phyloP scores from a whole-genome alignment of 495 filamentous ascomycete genomes.

The Bryoglossum gracile region DNA sequence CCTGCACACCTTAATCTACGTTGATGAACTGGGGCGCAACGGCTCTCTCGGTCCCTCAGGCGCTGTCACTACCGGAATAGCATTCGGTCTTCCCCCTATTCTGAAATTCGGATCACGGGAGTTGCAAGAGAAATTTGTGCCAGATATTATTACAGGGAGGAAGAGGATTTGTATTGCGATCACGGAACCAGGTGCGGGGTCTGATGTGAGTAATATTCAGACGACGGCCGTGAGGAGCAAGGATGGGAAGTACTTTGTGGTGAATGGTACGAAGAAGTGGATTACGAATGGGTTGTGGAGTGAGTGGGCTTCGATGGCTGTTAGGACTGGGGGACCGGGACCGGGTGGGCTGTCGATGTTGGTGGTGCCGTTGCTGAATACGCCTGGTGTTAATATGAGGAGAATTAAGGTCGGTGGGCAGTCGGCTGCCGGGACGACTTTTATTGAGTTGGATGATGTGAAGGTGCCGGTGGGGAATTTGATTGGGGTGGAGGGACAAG shows the following conservation, averaged over 20 bases:
- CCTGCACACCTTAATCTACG: slow-evolving; percentile 60
- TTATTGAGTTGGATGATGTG: slow-evolving; percentile 64
- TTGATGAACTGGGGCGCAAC: slow-evolving; percentile 60
- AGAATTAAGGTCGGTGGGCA: slow-evolving; percentile 55
- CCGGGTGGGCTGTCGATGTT: slow-evolving; percentile 55
- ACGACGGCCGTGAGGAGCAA: slow-evolving; percentile 57
- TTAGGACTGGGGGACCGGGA: slow-evolving; percentile 65
- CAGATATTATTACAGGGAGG: slow-evolving; percentile 57
- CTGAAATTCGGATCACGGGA: slow-evolving; percentile 55
- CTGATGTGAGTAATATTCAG: slow-evolving; percentile 62
- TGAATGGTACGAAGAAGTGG: slow-evolving; percentile 77
- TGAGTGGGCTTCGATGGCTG: slow-evolving; percentile 64
- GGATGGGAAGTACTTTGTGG: slow-evolving; percentile 59
- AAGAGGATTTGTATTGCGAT: slow-evolving; percentile 69
- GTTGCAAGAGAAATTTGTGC: slow-evolving; percentile 56
- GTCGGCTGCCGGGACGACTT: slow-evolving; percentile 59
- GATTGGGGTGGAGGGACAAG: slow-evolving; percentile 60
- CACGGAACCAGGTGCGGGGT: slow-evolving; percentile 66
- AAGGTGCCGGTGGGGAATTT: slow-evolving; percentile 61
- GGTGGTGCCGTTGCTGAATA: slow-evolving; percentile 56
- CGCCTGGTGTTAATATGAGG: slow-evolving; percentile 58
- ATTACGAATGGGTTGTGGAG: slow-evolving; percentile 76
- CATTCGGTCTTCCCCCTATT: slow-evolving; percentile 64
- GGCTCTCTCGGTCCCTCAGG: slow-evolving; percentile 54
- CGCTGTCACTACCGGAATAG: slow-evolving; percentile 58